A percentile compares a stretch with the other conserved stretches of the same genome.
Conservation (phyloP, 2,329 filamentous ascomycete species). For the Pseudogymnoascus sp. region DNA sequence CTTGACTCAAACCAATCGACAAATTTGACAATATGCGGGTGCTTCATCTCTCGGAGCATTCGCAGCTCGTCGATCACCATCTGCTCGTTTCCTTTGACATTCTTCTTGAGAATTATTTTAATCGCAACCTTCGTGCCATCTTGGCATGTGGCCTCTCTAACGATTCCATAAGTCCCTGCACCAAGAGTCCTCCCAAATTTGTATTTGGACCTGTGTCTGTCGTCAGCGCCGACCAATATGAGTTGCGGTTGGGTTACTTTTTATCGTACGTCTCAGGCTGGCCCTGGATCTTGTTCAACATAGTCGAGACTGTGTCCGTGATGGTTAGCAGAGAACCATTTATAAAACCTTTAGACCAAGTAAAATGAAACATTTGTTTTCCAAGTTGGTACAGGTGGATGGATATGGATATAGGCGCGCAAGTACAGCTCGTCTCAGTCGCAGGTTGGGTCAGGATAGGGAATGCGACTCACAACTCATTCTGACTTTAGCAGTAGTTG, state of each 20-base stretch:
- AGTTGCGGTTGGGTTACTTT: conserved; percentile 53
- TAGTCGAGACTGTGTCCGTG: conserved; percentile 60
- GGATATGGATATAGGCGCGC: background rate
- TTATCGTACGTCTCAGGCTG: conserved; percentile 98
- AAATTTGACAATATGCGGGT: conserved; percentile 94
- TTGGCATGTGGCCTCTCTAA: conserved; percentile 84
- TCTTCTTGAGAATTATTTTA: conserved; percentile 99
- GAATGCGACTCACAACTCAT: conserved; percentile 26
- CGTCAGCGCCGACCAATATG: conserved; percentile 16
- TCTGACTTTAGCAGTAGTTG: conserved; percentile 17
- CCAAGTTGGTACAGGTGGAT: background rate
- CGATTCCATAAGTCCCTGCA: conserved; percentile 96
- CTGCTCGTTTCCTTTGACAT: conserved; percentile 93
- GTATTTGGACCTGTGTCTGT: conserved; percentile 63
- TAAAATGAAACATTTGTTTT: conserved; percentile 1
- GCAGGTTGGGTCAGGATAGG: conserved; percentile 4
- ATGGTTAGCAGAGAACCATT: conserved; percentile 8
- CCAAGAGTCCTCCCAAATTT: conserved; percentile 88
- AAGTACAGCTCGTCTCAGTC: background rate
- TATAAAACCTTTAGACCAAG: background rate
- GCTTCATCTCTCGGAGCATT: conserved; percentile 83
- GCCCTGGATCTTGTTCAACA: conserved; percentile 93
- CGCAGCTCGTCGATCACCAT: conserved; percentile 98
- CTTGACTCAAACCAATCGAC: conserved; percentile 99
- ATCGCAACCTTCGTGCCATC: conserved; percentile 86